Evolutionary conservation across 306 rosid genomes (phyloP).

Genomic region (Prunus padus): DNA sequence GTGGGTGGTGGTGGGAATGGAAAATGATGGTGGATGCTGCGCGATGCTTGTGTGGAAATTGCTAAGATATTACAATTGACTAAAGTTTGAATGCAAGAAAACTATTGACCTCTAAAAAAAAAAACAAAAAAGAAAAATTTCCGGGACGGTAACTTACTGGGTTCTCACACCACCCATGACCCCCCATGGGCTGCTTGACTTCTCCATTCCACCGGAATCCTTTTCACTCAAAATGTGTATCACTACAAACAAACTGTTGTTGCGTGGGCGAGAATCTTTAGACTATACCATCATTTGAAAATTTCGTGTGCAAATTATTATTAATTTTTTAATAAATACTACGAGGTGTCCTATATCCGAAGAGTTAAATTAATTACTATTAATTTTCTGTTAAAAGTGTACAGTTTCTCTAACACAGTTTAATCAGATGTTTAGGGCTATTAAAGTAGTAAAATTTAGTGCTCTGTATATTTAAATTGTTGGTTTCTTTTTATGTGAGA

Average conservation of each 20-base stretch:
- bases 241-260: neutral
- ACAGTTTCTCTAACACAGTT: no score
- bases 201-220: neutral
- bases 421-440: no score
- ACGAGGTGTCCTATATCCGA: no score
- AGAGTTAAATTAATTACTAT: no score
- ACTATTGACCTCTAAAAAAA: neutral
- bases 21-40: neutral
- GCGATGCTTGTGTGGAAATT: constrained; percentile 10
- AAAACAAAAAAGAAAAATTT: no score
- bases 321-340: no score
- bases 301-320: no score
- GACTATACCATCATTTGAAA: no score
- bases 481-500: no score
- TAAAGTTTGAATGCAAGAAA: neutral
- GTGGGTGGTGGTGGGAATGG: neutral
- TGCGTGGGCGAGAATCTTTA: neutral
- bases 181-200: constrained; percentile 27
- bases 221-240: neutral
- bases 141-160: neutral
- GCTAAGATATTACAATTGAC: constrained; percentile 1
- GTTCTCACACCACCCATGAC: neutral
- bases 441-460: no score
- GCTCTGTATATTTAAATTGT: no score
- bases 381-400: no score